These are phyloP conservation scores for Lunularia cruciata DNA, from an alignment of 225 moss, liverwort and hornwort genomes.

Conservation along the genomic window DNA sequence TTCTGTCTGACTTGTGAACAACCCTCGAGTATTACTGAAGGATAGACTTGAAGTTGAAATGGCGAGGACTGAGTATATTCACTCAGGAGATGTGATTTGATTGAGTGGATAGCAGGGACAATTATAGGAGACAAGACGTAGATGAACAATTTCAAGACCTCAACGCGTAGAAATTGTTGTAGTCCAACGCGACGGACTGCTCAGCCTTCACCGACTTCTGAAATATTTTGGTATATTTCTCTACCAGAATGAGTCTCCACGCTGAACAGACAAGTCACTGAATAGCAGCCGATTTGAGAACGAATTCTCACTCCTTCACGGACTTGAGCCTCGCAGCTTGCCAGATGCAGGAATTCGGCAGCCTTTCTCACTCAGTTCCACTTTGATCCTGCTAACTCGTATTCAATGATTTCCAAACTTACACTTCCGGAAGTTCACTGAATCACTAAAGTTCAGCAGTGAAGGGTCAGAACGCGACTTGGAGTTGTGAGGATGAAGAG, in stretches of 20 bases:
- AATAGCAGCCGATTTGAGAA: background rate
- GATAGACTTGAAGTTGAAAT: background rate
- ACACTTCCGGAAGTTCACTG: background rate
- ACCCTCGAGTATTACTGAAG: background rate
- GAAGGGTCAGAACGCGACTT: no score
- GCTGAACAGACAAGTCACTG: background rate
- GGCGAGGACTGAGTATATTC: no score
- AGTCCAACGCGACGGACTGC: background rate
- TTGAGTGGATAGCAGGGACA: no score
- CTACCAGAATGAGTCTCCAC: background rate
- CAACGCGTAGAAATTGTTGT: background rate
- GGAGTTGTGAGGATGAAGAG: background rate
- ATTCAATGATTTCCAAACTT: background rate
- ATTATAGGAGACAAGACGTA: background rate
- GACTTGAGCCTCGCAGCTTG: background rate
- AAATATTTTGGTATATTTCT: background rate
- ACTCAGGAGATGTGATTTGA: background rate
- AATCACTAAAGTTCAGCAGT: background rate
- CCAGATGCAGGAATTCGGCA: background rate
- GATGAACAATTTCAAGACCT: background rate
- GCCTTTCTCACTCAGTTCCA: background rate
- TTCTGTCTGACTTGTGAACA: background rate
- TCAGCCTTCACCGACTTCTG: conserved; percentile 2
- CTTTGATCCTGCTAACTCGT: background rate
- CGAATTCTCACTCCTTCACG: background rate